phyloP scores from a whole-genome alignment of 805 yeast genomes.

The Candida orba region DNA sequence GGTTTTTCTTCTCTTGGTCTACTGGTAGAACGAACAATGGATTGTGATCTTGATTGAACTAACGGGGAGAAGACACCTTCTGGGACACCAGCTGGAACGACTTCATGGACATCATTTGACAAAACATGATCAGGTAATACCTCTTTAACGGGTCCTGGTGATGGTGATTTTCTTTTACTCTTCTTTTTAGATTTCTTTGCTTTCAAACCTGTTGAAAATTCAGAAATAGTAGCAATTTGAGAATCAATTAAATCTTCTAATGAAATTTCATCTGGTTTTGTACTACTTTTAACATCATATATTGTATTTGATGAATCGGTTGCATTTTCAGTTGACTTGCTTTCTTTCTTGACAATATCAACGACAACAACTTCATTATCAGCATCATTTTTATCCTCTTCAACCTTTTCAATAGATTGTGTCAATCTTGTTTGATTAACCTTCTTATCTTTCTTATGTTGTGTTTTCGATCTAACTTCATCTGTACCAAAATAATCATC shows the following conservation, averaged over 20 bases:
- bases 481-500: background rate
- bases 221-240: conserved; percentile 24
- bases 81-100: conserved; percentile 39
- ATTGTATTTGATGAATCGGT: conserved; percentile 3
- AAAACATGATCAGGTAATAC: conserved; percentile 28
- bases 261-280: conserved; percentile 13
- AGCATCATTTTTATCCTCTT: conserved; percentile 5
- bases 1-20: conserved; percentile 30
- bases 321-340: conserved; percentile 1
- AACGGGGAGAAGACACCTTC: conserved; percentile 34
- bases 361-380: conserved; percentile 20
- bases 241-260: conserved; percentile 25
- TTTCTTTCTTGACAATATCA: conserved; percentile 12
- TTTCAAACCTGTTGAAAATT: conserved; percentile 15
- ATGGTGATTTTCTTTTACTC: background rate
- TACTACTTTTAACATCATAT: conserved; percentile 17
- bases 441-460: background rate
- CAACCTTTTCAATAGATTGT: conserved; percentile 9
- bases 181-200: conserved; percentile 6
- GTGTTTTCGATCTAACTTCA: no score
- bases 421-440: background rate
- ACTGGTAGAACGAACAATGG: conserved; percentile 8
- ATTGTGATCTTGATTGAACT: conserved; percentile 24
- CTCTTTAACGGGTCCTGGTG: conserved; percentile 1
- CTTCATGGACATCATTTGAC: conserved; percentile 31